Evolutionary conservation across 495 filamentous ascomycete species (phyloP).

Genomic region (Usnea hakonensis): DNA sequence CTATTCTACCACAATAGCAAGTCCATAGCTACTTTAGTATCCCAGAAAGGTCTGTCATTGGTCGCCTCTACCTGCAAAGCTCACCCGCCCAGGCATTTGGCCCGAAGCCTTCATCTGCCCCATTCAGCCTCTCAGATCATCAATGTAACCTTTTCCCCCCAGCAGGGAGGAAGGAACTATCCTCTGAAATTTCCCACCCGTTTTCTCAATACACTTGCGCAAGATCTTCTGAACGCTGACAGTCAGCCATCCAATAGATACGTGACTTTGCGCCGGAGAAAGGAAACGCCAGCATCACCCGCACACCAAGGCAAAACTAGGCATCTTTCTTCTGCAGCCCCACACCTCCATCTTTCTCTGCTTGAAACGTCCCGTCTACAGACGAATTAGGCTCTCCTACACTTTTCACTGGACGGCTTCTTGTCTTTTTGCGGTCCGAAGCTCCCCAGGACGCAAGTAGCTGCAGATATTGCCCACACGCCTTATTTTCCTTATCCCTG

Average conservation of each 20-base stretch:
- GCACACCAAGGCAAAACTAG: constrained; percentile 25
- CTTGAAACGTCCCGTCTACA: constrained; percentile 14
- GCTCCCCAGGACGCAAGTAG: constrained; percentile 17
- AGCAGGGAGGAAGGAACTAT: not conserved
- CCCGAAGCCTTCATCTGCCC: constrained; percentile 11
- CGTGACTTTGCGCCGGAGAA: constrained; percentile 8
- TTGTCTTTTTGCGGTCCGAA: constrained; percentile 19
- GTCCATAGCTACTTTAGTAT: no score
- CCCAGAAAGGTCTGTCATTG: constrained; percentile 1
- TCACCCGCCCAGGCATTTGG: not conserved
- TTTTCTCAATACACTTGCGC: not conserved
- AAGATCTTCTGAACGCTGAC: constrained; percentile 15
- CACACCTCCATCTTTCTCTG: constrained; percentile 19
- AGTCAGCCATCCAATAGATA: constrained; percentile 7
- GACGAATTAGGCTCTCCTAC: not conserved
- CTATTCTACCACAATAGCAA: not conserved
- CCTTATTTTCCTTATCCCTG: constrained; percentile 15
- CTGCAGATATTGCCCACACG: constrained; percentile 22
- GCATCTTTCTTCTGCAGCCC: constrained; percentile 19
- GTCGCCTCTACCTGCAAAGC: constrained; percentile 7
- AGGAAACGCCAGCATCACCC: constrained; percentile 13
- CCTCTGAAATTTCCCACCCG: not conserved
- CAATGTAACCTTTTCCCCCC: constrained; percentile 2
- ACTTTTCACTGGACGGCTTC: constrained; percentile 24
- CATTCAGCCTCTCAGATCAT: constrained; percentile 11